Evolutionary conservation across 495 filamentous ascomycete genomes (phyloP).

Genomic region (Xylaria intraflava): DNA sequence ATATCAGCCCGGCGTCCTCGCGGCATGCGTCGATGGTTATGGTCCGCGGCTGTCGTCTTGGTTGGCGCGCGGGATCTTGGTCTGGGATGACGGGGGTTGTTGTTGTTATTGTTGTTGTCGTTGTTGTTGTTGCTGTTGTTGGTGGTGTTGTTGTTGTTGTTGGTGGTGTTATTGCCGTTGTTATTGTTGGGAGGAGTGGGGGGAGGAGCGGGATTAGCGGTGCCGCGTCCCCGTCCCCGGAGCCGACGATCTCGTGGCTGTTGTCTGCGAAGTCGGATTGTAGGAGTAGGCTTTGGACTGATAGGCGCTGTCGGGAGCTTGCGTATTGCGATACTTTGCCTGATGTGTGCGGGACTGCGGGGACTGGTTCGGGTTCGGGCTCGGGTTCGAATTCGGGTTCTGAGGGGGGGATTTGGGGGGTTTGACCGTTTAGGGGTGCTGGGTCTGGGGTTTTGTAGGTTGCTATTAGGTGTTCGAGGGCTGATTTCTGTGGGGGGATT

Average conservation of each 20-base stretch:
- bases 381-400: conserved; percentile 12
- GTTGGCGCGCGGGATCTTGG: background rate
- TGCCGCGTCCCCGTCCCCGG: too few relatives aligned
- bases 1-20: conserved; percentile 23
- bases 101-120: background rate
- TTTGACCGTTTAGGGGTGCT: too few relatives aligned
- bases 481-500: conserved; percentile 12
- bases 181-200: background rate
- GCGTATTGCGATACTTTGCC: conserved; percentile 22
- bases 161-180: background rate
- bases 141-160: background rate
- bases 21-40: conserved; percentile 14
- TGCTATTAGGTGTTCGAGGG: conserved; percentile 17
- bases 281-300: conserved; percentile 22
- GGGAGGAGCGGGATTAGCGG: too few relatives aligned
- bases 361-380: conserved; percentile 15
- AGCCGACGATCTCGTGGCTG: conserved; percentile 21
- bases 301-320: conserved; percentile 22
- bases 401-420: too few relatives aligned
- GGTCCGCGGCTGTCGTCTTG: background rate
- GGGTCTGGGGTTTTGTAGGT: conserved; percentile 23
- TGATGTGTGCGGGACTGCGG: conserved; percentile 6
- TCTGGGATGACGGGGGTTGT: too few relatives aligned
- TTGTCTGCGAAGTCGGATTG: conserved; percentile 26
- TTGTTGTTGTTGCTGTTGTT: background rate